These are phyloP conservation scores for Clarireedia hainanense DNA, from an alignment of 2,329 filamentous ascomycete species.

Conservation along the genomic window DNA sequence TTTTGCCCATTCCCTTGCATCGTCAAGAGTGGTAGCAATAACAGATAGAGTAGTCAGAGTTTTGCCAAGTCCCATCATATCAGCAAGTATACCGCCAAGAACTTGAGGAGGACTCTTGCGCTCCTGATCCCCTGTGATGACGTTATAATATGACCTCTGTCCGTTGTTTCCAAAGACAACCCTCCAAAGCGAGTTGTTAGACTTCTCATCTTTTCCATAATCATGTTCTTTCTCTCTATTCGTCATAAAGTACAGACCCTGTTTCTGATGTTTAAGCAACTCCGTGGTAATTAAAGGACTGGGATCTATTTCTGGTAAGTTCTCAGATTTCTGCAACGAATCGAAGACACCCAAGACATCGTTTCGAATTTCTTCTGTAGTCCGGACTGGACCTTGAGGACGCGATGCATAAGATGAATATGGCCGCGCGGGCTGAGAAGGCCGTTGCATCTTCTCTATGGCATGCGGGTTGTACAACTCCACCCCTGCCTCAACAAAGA, in stretches of 20 bases:
- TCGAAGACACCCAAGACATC: constrained; percentile 87
- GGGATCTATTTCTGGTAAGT: constrained; percentile 67
- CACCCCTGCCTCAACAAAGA: constrained; percentile 58
- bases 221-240: constrained; percentile 62
- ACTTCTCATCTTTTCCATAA: constrained; percentile 50
- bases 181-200: constrained; percentile 72
- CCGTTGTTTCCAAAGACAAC: constrained; percentile 48
- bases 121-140: constrained; percentile 69
- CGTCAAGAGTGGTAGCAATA: constrained; percentile 55
- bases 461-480: constrained; percentile 70
- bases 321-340: constrained; percentile 65
- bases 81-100: constrained; percentile 67
- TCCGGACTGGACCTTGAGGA: constrained; percentile 40
- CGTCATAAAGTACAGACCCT: constrained; percentile 81
- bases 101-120: constrained; percentile 55
- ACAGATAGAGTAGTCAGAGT: constrained; percentile 80
- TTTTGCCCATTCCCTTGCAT: constrained; percentile 54
- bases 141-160: constrained; percentile 63
- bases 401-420: constrained; percentile 31
- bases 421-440: constrained; percentile 21
- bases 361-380: constrained; percentile 76
- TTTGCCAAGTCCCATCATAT: constrained; percentile 88
- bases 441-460: constrained; percentile 21
- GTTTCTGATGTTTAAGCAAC: constrained; percentile 79
- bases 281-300: constrained; percentile 53